Base-by-base conservation (phyloP, 345 rosid genomes). In the Carallia brachiata region DNA sequence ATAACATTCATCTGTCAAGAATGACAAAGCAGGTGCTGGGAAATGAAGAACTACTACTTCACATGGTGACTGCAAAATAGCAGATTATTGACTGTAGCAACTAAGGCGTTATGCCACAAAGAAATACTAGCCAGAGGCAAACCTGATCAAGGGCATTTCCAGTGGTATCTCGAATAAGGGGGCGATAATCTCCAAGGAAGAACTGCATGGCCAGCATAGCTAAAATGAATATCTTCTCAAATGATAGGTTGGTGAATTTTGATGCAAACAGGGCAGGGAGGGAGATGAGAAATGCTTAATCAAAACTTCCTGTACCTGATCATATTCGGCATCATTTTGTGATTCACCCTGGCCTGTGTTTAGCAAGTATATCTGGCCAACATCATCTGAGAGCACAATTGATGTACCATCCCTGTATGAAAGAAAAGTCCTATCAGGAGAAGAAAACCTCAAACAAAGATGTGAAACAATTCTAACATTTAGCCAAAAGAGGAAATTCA, bases 321-420 rank as follows among this genome's bases (percentile, higher is more conserved):
- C 95, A 73, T 96, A 96, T 83, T 92, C 87, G 67, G 99, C 96
- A 72, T 92, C 96, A 75, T 81, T 85, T 78, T 95, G 97, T 23
- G 94, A 90, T 75, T 95, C 98, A n/a, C 98, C 99, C 82, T 95
- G 97, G 78, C 99, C 99, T 27, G 99, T 95, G 83, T 82, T 89
- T 71, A 95, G 75, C 74, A 90, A 68, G 72, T 95, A 86, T 67
- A 92, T 79, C 78, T 95, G 99, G 60, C 99, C 99, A 75, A 90
- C 99, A 88, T 95, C 98, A 80, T 95, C 99, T 54, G 99, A 95
- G 78, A 95, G 99, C 74, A 90, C 88, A 70, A 95, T 85, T 63
- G 97, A 92, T 17, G 98, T 88, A 65, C 99, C 98, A 81, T 95
- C 99, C 92, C 99, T 95, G 70, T 40, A 19, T 34, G n/a, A 66